Base-by-base conservation (phyloP, 2,329 filamentous ascomycete species). In the Apiospora phragmitis region DNA sequence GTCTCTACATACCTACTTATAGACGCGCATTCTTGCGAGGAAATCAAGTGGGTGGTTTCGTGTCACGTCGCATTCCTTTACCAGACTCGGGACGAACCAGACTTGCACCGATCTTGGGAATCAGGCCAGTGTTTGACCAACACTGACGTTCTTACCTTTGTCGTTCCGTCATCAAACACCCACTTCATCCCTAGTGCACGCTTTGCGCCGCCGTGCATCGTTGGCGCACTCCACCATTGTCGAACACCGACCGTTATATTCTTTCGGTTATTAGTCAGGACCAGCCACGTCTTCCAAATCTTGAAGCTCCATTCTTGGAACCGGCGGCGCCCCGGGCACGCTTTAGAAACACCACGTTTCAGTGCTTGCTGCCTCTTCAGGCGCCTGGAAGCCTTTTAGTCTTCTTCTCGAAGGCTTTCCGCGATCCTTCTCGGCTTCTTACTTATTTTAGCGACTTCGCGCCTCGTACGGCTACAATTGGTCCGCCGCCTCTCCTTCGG, bases 321-420 rank as follows among this genome's bases (percentile, higher is more conserved):
- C 29, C 32, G 32, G 55, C 55, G 14, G n/a, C 55, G 55, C 29
- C 55, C 55, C 55, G 21, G 35, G 32, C 55, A 38, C 32, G 55
- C 32, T 38, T 62, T 38, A 38, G 55, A 62, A 62, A n/a, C 55
- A 62, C 32, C 55, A 38, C 55, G 55, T 62, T 62, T 62, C 55
- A 62, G 55, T 38, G 55, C 55, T 62, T 35, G 55, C 55, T 62
- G 32, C 29, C 32, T 62, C 32, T 11, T 9, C 55, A 21, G 55
- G 55, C 55, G 55, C 21, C 55, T 38, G 55, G 55, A 62, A 62
- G 55, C 55, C 55, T 62, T 62, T 62, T 62, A n/a, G 55, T 35
- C 32, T 16, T 38, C 51, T 62, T 38, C 55, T 38, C 55, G 32
- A 62, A 62, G 55, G 32, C 32, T n/a, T 62, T 21, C 21, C 14